Percentiles rank a stretch among this genome's conserved stretches.
phyloP scores from a whole-genome alignment of 805 yeast species.

The Dipodascopsis tothii region DNA sequence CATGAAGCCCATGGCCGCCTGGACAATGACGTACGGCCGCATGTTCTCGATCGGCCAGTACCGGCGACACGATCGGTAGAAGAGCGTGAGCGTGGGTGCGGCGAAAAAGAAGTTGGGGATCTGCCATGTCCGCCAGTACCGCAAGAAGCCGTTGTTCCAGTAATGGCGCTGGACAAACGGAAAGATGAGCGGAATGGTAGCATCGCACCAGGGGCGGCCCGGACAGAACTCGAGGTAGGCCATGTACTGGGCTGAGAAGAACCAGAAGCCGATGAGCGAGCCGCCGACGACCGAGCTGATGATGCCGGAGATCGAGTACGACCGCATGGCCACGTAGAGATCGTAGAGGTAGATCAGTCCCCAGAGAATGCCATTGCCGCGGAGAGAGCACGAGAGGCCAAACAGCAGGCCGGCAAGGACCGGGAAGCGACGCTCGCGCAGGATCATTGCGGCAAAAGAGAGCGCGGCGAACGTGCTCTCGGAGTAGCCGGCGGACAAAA shows the following conservation, averaged over 20 bases:
- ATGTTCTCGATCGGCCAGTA: conserved; percentile 24
- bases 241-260: conserved; percentile 41
- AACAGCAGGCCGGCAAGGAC: conserved; percentile 48
- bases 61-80: conserved; percentile 26
- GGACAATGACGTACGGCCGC: conserved; percentile 37
- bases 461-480: conserved; percentile 64
- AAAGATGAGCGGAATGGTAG: conserved; percentile 51
- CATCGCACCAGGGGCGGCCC: conserved; percentile 72
- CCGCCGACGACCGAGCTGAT: conserved; percentile 46
- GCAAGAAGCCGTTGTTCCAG: conserved; percentile 78
- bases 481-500: conserved; percentile 64
- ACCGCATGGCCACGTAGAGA: conserved; percentile 27
- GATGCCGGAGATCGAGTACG: neutral
- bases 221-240: conserved; percentile 64
- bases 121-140: conserved; percentile 76
- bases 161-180: conserved; percentile 67
- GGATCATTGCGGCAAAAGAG: conserved; percentile 48
- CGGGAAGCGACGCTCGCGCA: conserved; percentile 38
- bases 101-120: conserved; percentile 77
- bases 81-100: conserved; percentile 52
- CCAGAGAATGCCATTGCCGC: conserved; percentile 70
- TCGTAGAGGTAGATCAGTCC: conserved; percentile 65
- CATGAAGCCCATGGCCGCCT: conserved; percentile 39
- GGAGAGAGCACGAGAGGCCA: conserved; percentile 50
- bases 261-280: conserved; percentile 39